Conservation (phyloP, 225 moss, liverwort and hornwort genomes). For the Sphagnum tenellum region DNA sequence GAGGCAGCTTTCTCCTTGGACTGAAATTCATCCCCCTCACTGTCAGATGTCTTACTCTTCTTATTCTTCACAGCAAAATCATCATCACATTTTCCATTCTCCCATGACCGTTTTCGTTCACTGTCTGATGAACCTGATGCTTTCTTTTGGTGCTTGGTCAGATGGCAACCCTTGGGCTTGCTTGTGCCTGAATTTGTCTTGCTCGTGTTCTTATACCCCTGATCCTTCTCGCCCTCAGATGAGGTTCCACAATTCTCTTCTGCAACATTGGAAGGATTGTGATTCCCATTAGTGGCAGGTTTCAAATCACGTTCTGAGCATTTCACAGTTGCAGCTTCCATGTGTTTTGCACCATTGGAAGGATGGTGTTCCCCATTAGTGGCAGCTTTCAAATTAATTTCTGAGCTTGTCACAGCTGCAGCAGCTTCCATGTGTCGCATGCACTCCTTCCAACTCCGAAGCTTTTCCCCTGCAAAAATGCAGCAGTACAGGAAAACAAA, state of each 20-base stretch:
- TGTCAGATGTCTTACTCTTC: slow-evolving; percentile 19
- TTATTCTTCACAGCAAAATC: slow-evolving; percentile 6
- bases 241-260: too few species aligned
- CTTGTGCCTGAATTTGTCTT: too few species aligned
- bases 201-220: too few species aligned
- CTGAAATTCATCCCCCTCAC: slow-evolving; percentile 8
- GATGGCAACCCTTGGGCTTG: too few species aligned
- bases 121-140: slow-evolving; percentile 3
- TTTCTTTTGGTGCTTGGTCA: slow-evolving; percentile 9
- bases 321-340: too few species aligned
- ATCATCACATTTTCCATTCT: slow-evolving; percentile 1
- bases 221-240: too few species aligned
- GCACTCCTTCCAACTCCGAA: slow-evolving; percentile 3
- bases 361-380: neutral
- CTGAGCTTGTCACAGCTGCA: neutral
- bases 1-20: neutral
- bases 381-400: neutral
- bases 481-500: neutral
- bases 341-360: too few species aligned
- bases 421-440: neutral
- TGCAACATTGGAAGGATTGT: neutral
- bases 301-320: neutral
- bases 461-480: neutral
- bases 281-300: neutral
- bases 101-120: slow-evolving; percentile 10